Evolutionary conservation across 495 filamentous ascomycete genomes (phyloP), one percentile per base, ranked within the genome.

Genomic region (Opeltia flavorubescens): DNA sequence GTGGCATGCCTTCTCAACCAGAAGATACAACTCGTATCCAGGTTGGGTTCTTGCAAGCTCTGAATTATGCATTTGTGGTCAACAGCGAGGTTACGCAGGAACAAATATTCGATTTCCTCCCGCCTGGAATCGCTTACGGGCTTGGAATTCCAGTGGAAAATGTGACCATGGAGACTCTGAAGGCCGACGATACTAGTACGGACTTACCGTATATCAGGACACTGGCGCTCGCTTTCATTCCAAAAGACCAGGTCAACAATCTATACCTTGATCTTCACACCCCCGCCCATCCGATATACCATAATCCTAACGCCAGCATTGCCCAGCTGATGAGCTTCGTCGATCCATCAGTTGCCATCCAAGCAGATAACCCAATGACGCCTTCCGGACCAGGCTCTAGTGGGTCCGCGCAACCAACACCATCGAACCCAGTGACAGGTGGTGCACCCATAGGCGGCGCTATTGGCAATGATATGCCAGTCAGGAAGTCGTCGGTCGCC

Each of bases 41-140:
- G 55, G 69, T 98, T 48, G 93, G 86, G 11, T 94, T 95, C 71
- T 65, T 75, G 23, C 78, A 78, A 55, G 67, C 71, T 4, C 74
- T 93, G 50, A 88, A 93, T 58, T 98, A 91, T 61, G 62, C 66
- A 5, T 94, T 89, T 57, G 84, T 98, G 25, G 83, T 81, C 20
- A 65, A 63, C 1, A 76, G 78, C 28, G 61, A 72, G 12, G 66
- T 81, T 50, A 81, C 87, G 20, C 81, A 84, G 8, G 77, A 77
- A 21, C 93, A 96, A 64, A 87, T 98, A 57, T 95, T 95, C 71
- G 55, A 76, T 27, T 84, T 76, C 49, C 69, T 95, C 8, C 88
- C 86, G 0, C 55, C 75, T 48, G 88, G 84, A 44, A 69, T 98
- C 43, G 66, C 72, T n/a, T 72, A 80, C 43, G 84, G 80, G 31